A percentile compares a stretch with the other conserved stretches of the same genome.
Evolutionary conservation across 345 rosid species (phyloP).

Genomic region (Hypericum androsaemum): DNA sequence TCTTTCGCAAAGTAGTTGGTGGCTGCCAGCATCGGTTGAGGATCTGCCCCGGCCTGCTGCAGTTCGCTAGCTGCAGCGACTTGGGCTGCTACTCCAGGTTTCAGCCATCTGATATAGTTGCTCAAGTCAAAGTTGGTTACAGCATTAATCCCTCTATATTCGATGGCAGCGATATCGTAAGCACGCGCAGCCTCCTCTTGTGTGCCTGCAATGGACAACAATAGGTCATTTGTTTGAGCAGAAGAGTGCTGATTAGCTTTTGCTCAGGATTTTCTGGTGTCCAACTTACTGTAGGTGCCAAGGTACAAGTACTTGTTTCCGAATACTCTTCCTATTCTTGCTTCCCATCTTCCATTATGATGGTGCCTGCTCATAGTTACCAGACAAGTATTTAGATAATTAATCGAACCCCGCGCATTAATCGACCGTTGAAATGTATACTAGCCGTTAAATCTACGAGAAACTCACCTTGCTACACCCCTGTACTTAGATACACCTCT

Average conservation of each 20-base stretch:
- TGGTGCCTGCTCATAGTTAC: slow-evolving; percentile 39
- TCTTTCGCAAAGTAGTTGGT: slow-evolving; percentile 20
- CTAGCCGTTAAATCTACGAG: background rate
- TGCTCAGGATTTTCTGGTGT: too few relatives aligned
- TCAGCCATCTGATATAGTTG: slow-evolving; percentile 40
- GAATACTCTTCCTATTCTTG: slow-evolving; percentile 61
- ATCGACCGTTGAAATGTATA: too few relatives aligned
- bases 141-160: slow-evolving; percentile 46
- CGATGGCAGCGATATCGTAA: slow-evolving; percentile 45
- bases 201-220: slow-evolving; percentile 7
- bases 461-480: slow-evolving; percentile 54
- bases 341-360: slow-evolving; percentile 73
- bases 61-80: slow-evolving; percentile 15
- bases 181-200: slow-evolving; percentile 37
- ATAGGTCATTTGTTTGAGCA: background rate
- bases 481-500: slow-evolving; percentile 64
- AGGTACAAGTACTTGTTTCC: slow-evolving; percentile 67
- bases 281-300: slow-evolving; percentile 55
- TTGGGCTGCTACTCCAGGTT: slow-evolving; percentile 26
- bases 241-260: background rate
- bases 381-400: background rate
- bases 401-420: background rate
- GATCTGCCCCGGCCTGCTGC: slow-evolving; percentile 13
- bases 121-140: slow-evolving; percentile 48
- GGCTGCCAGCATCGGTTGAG: slow-evolving; percentile 8